A percentile compares a stretch with the other conserved stretches of the same genome.
These are phyloP conservation scores for Rubia peregrina DNA, from an alignment of 305 asterid genomes.

Conservation along the genomic window DNA sequence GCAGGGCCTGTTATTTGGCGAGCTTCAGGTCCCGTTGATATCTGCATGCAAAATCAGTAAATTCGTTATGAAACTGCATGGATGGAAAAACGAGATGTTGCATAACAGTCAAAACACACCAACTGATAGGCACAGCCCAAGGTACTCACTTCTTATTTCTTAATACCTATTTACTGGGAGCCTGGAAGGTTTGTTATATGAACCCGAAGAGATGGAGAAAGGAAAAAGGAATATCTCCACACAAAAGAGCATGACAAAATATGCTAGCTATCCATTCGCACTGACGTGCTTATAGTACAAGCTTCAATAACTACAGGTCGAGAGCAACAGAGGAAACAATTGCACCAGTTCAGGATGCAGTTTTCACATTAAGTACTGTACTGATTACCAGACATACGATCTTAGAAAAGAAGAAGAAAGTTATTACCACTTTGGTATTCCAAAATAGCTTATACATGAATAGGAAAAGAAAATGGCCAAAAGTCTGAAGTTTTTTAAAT, in stretches of 20 bases:
- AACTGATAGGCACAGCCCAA: not conserved
- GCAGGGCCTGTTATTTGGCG: slow-evolving; percentile 90
- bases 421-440: not conserved
- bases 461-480: not conserved
- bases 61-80: not conserved
- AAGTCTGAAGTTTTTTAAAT: not conserved
- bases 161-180: no score
- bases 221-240: not conserved
- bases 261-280: not conserved
- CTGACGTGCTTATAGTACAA: not conserved
- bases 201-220: not conserved
- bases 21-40: slow-evolving; percentile 93
- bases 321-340: not conserved
- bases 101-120: not conserved
- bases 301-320: not conserved
- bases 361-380: not conserved
- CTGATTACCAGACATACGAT: not conserved
- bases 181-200: not conserved
- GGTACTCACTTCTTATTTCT: not conserved
- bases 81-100: not conserved
- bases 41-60: slow-evolving; percentile 31
- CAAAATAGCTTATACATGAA: not conserved
- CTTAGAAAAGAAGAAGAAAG: not conserved
- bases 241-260: not conserved
- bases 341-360: not conserved